phyloP scores from a whole-genome alignment of 179 eudicot genomes.

The Drosera spatulata region DNA sequence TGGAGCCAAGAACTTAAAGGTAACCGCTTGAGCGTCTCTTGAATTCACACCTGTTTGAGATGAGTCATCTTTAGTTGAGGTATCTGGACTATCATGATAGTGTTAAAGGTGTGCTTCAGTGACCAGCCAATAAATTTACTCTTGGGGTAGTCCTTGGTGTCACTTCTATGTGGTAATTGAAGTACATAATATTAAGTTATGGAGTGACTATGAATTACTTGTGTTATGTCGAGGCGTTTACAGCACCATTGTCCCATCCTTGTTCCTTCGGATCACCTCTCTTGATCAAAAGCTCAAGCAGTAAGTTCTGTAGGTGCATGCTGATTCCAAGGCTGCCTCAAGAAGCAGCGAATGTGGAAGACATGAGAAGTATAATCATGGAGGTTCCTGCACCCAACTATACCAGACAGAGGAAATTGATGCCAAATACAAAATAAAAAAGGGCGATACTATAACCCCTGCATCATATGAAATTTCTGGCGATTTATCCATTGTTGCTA shows the following conservation, averaged over 20 bases:
- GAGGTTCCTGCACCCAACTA: constrained; percentile 2
- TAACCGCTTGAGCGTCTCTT: no score
- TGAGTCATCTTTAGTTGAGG: no score
- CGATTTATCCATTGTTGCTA: constrained; percentile 1
- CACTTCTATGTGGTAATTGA: not conserved
- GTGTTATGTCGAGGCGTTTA: not conserved
- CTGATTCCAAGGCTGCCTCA: constrained; percentile 4
- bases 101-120: no score
- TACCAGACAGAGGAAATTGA: not conserved
- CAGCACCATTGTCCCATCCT: not conserved
- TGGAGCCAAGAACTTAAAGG: no score
- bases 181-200: no score
- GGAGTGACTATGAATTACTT: no score
- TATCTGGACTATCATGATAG: no score
- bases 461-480: constrained; percentile 3
- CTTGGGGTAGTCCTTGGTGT: not conserved
- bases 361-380: constrained; percentile 7
- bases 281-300: not conserved
- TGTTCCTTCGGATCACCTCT: not conserved
- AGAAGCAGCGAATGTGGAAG: constrained; percentile 1
- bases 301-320: constrained; percentile 10
- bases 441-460: constrained; percentile 1
- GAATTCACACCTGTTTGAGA: no score
- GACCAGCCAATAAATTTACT: no score
- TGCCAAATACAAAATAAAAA: not conserved